These are phyloP conservation scores for Gossypium armourianum DNA, from an alignment of 441 rosid species.

Conservation along the genomic window DNA sequence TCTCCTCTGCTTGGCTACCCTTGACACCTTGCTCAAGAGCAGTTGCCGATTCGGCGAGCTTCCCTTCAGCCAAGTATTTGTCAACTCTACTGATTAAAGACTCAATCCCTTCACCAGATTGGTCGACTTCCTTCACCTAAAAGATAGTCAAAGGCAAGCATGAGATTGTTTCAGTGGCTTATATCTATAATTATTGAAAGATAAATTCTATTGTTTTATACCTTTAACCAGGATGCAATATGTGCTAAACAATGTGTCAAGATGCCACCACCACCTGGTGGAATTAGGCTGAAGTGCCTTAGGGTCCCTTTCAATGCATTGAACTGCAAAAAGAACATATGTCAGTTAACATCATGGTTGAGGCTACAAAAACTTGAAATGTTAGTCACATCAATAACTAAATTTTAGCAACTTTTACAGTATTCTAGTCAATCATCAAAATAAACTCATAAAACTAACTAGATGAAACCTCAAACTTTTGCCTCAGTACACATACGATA, in stretches of 20 bases:
- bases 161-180: not conserved
- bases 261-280: slow-evolving; percentile 79
- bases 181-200: not conserved
- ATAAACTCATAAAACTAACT: not conserved
- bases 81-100: slow-evolving; percentile 59
- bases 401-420: not conserved
- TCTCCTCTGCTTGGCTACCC: slow-evolving; percentile 74
- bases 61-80: slow-evolving; percentile 59
- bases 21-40: slow-evolving; percentile 69
- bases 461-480: not conserved
- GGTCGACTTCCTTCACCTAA: slow-evolving; percentile 61
- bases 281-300: slow-evolving; percentile 79
- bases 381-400: not conserved
- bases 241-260: slow-evolving; percentile 70
- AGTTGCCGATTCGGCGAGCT: slow-evolving; percentile 79
- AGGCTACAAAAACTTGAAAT: not conserved
- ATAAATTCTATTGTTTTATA: slow-evolving; percentile 19
- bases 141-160: not conserved
- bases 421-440: not conserved
- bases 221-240: slow-evolving; percentile 82
- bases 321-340: slow-evolving; percentile 37
- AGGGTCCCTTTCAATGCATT: slow-evolving; percentile 65
- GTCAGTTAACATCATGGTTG: not conserved
- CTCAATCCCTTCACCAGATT: slow-evolving; percentile 62
- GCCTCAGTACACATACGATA: not conserved